These are phyloP conservation scores for Hypocrella siamensis DNA, from an alignment of 2,329 filamentous ascomycete species.

Conservation along the genomic window DNA sequence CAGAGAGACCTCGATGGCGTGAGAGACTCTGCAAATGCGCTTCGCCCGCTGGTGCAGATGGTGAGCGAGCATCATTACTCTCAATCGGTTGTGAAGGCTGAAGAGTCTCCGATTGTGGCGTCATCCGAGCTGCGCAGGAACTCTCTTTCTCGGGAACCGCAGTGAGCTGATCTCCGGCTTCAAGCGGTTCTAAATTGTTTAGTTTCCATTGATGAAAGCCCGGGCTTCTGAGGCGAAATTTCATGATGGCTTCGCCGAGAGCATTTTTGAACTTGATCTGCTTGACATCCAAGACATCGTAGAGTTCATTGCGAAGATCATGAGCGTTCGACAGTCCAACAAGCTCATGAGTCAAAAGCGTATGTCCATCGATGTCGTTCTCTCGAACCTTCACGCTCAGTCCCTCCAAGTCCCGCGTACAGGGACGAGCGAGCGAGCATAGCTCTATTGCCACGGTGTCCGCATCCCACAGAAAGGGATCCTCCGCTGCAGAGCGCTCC, in stretches of 20 bases:
- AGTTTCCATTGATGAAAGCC: conserved; percentile 24
- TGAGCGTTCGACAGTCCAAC: conserved; percentile 16
- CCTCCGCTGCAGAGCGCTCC: conserved; percentile 20
- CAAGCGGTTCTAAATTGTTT: conserved; percentile 2
- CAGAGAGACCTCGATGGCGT: no score
- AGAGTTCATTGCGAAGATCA: conserved; percentile 27
- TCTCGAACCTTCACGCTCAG: conserved; percentile 42
- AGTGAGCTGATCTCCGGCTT: not conserved
- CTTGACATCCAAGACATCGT: conserved; percentile 37
- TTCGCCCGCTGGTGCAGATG: not conserved
- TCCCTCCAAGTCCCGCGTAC: conserved; percentile 27
- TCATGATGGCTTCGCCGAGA: conserved; percentile 40
- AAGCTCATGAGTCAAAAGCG: conserved; percentile 42
- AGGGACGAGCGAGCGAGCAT: conserved; percentile 36
- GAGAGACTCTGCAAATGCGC: no score
- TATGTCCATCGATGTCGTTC: conserved; percentile 49
- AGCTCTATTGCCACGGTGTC: conserved; percentile 52
- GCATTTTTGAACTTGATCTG: conserved; percentile 41
- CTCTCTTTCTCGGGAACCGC: not conserved
- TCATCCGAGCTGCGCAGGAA: not conserved
- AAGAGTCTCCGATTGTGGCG: conserved; percentile 1
- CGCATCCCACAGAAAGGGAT: conserved; percentile 63
- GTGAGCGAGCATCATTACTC: not conserved
- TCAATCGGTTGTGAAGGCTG: not conserved
- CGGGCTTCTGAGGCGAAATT: conserved; percentile 35